A percentile compares a stretch with the other conserved stretches of the same genome.
Evolutionary conservation across 805 yeast genomes (phyloP).

Genomic region (Myxozyma neotropica): DNA sequence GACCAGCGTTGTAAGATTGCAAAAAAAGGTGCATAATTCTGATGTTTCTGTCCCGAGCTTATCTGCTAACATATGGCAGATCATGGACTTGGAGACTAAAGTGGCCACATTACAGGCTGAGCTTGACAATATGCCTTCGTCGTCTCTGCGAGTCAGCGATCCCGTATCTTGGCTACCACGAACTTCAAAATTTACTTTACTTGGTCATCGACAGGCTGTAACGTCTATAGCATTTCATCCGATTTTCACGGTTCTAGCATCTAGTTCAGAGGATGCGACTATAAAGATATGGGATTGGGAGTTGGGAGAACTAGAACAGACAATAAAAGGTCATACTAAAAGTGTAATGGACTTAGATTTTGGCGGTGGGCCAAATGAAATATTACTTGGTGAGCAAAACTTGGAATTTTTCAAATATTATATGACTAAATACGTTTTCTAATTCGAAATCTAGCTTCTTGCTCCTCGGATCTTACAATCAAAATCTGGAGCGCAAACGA

Average conservation of each 20-base stretch:
- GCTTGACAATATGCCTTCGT: constrained; percentile 49
- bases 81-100: constrained; percentile 66
- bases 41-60: too few relatives aligned
- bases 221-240: constrained; percentile 76
- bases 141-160: constrained; percentile 34
- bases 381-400: constrained; percentile 16
- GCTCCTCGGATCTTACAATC: constrained; percentile 56
- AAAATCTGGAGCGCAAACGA: constrained; percentile 68
- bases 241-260: constrained; percentile 60
- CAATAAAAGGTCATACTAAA: constrained; percentile 76
- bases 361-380: constrained; percentile 46
- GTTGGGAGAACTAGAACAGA: constrained; percentile 59
- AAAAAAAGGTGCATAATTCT: constrained; percentile 52
- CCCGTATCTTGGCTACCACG: constrained; percentile 65
- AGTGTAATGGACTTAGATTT: constrained; percentile 61
- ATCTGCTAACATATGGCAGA: constrained; percentile 7
- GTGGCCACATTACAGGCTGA: constrained; percentile 48
- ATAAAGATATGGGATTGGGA: constrained; percentile 75
- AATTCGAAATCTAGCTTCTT: constrained; percentile 46
- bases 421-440: not conserved
- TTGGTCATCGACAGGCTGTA: constrained; percentile 63
- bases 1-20: constrained; percentile 81
- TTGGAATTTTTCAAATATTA: not conserved
- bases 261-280: constrained; percentile 73
- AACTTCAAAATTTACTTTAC: constrained; percentile 46